Evolutionary conservation across 2,329 filamentous ascomycete species (phyloP).

Genomic region (Colletotrichum sp.): DNA sequence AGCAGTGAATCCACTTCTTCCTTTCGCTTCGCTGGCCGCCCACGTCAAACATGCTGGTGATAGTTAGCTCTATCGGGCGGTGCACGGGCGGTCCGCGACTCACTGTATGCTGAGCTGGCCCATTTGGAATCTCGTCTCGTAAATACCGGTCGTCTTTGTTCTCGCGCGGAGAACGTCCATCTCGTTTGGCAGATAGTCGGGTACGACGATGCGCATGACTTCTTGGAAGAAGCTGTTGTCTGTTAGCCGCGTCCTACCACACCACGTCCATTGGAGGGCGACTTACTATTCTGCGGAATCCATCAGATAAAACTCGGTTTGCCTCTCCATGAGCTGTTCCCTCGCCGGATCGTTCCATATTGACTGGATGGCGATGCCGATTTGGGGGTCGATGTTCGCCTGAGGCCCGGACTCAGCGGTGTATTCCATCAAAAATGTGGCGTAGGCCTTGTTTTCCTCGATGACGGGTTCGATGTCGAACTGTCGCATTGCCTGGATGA

Average conservation of each 20-base stretch:
- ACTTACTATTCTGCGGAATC: constrained; percentile 97
- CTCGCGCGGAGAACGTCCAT: constrained; percentile 93
- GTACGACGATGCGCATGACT: constrained; percentile 80
- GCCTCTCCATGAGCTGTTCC: constrained; percentile 84
- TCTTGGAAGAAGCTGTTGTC: constrained; percentile 89
- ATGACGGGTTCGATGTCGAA: constrained; percentile 83
- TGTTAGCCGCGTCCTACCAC: constrained; percentile 25
- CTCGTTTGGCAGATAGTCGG: constrained; percentile 90
- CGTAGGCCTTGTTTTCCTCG: constrained; percentile 74
- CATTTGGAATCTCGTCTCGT: constrained; percentile 99
- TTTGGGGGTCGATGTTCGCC: constrained; percentile 78
- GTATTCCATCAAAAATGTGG: constrained; percentile 85
- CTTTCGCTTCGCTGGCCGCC: constrained; percentile 95
- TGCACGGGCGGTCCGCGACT: constrained; percentile 36
- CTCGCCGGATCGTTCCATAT: constrained; percentile 91
- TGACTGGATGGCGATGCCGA: constrained; percentile 82
- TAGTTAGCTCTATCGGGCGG: background rate
- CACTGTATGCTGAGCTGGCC: constrained; percentile 98
- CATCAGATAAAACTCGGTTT: constrained; percentile 99
- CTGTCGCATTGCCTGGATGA: constrained; percentile 90
- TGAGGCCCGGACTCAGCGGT: constrained; percentile 90
- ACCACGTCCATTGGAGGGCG: too few relatives aligned
- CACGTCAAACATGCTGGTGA: constrained; percentile 95
- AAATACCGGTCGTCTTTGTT: constrained; percentile 99
- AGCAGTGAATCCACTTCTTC: constrained; percentile 99